Evolutionary conservation across 768 basidiomycete species (phyloP).

Genomic region (Rhodotorula sphaerocarpa): DNA sequence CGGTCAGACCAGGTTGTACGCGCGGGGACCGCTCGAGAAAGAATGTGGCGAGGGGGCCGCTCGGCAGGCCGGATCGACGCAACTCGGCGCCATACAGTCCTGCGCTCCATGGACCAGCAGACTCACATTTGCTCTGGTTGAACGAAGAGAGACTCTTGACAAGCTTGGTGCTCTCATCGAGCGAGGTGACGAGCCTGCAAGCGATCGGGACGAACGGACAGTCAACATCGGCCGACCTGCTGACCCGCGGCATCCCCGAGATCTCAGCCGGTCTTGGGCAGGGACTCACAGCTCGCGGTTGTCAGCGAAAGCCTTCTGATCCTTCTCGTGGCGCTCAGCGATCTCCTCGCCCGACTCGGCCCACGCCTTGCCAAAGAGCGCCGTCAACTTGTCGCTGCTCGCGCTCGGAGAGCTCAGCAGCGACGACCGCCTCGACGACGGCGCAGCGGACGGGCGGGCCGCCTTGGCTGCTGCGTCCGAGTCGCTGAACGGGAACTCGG

Average conservation of each 20-base stretch:
- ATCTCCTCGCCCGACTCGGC: constrained; percentile 4
- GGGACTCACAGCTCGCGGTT: constrained; percentile 24
- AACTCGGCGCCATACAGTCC: too few species aligned
- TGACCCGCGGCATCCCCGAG: neutral
- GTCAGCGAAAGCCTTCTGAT: constrained; percentile 17
- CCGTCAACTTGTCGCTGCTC: neutral
- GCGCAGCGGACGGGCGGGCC: neutral
- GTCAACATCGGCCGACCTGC: neutral
- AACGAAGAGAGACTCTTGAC: constrained; percentile 29
- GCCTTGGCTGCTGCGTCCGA: neutral
- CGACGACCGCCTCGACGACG: neutral
- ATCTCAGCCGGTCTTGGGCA: neutral
- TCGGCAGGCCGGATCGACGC: too few species aligned
- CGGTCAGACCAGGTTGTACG: too few species aligned
- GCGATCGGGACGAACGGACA: neutral
- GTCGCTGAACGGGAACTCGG: constrained; percentile 16
- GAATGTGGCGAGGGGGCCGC: too few species aligned
- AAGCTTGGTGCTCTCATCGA: neutral
- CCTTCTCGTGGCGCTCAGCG: constrained; percentile 14
- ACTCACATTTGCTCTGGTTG: constrained; percentile 36
- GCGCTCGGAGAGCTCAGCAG: neutral
- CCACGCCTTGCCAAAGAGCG: neutral
- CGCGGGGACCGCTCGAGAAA: too few species aligned
- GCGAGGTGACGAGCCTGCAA: constrained; percentile 12
- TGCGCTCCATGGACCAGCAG: too few species aligned